Base-by-base conservation (phyloP, 495 filamentous ascomycete genomes). In the Penicillium verhagenii region DNA sequence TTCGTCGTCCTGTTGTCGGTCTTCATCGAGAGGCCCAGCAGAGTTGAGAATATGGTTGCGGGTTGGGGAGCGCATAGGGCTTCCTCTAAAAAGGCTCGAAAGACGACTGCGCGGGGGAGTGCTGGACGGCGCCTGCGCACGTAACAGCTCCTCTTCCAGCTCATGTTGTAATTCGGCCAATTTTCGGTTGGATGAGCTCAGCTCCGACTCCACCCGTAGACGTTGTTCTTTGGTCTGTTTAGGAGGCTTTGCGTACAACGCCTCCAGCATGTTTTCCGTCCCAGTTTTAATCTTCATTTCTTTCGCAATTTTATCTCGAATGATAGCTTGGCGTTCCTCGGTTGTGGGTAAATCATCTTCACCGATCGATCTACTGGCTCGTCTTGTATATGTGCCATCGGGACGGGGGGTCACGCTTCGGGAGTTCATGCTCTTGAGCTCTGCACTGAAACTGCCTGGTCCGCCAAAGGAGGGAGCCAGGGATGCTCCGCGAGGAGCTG, bases 241-340 rank as follows among this genome's bases (percentile, higher is more conserved):
- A 11, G 89, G 85, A 65, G 94, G 96, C 71, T 98, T 98, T n/a
- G 85, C 77, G 63, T 95, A 88, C 54, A 98, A 69, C 16, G 93
- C 94, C 74, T 97, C 94, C 47, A 98, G 72, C 81, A 97, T 84
- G 67, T 98, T 98, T 78, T 98, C 94, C 48, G 92, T 96, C 21
- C 94, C 94, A 54, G 90, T 86, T 72, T 96, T 97, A 66, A 97
- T 97, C 78, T 97, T 97, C 72, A 89, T 86, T 69, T 97, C 94
- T 62, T 92, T 91, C 45, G 89, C 92, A 53, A 98, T 86, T 66
- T 84, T 83, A 63, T 96, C 91, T 53, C 86, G 82, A 54, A 95
- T 78, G 38, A 83, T 75, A 23, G 83, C 82, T 59, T 95, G 82
- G 14, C 84, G 84, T 69, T 91, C 83, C 68, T 97, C 93, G 6